A percentile compares a stretch with the other conserved stretches of the same genome.
Conservation (phyloP, 2,329 filamentous ascomycete genomes). For the Aureobasidium sp. region DNA sequence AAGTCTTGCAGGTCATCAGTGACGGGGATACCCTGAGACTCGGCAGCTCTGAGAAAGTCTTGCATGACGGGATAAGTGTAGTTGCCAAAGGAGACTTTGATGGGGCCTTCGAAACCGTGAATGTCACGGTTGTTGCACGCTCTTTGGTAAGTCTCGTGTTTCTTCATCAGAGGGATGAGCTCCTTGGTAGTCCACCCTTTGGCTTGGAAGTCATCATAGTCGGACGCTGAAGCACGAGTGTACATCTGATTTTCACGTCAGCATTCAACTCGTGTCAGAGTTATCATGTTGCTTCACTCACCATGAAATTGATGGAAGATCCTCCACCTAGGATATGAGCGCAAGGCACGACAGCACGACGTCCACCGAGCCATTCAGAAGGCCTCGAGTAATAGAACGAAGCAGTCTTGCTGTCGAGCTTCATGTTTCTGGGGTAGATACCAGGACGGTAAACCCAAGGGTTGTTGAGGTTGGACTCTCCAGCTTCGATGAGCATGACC, state of each 20-base stretch:
- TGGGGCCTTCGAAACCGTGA: slow-evolving; percentile 72
- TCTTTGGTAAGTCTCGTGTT: slow-evolving; percentile 70
- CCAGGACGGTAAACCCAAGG: slow-evolving; percentile 69
- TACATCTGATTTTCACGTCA: slow-evolving; percentile 50
- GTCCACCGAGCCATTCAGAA: slow-evolving; percentile 63
- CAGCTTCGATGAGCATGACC: slow-evolving; percentile 63
- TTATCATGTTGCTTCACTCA: slow-evolving; percentile 27
- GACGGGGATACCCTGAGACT: slow-evolving; percentile 66
- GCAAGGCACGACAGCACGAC: slow-evolving; percentile 66
- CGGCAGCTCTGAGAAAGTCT: slow-evolving; percentile 68
- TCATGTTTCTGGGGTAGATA: slow-evolving; percentile 73
- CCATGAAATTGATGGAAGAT: slow-evolving; percentile 73
- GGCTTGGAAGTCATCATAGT: slow-evolving; percentile 73
- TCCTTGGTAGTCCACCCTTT: slow-evolving; percentile 75
- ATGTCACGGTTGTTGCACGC: slow-evolving; percentile 51
- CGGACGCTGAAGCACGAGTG: slow-evolving; percentile 62
- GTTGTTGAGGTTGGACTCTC: slow-evolving; percentile 69
- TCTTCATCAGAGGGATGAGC: slow-evolving; percentile 68
- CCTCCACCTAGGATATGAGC: slow-evolving; percentile 59
- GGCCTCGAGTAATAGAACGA: slow-evolving; percentile 74
- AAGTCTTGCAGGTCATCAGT: slow-evolving; percentile 57
- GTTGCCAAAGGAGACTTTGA: slow-evolving; percentile 73
- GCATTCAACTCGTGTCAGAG: background rate
- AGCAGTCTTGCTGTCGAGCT: slow-evolving; percentile 72
- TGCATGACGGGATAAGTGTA: slow-evolving; percentile 73